Base-by-base conservation (phyloP, 257 asterid species). In the Petrea volubilis region DNA sequence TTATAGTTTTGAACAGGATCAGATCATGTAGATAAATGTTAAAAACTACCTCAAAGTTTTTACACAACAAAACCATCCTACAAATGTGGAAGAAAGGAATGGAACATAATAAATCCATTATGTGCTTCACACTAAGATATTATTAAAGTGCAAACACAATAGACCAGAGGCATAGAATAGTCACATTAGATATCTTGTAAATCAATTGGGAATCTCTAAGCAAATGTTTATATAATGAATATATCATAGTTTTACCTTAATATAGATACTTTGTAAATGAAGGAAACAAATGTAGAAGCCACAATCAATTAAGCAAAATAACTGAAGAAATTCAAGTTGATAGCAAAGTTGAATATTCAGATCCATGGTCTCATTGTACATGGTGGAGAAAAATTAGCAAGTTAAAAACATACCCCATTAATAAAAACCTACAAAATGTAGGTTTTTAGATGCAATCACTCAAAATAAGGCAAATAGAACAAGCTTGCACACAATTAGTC, bases 311-410 rank as follows among this genome's bases (percentile, higher is more conserved):
- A 47, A n/a, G n/a, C 52, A 6, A 43, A 25, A 65, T 29, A 46
- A 46, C 24, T 63, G n/a, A 15, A 27, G 57, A 40, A 57, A 33
- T 25, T 71, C 25, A 29, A 64, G 18, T 28, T 41, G 3, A 6
- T 47, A 9, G 55, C 11, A 20, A 58, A 62, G 28, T 55, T 14
- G 33, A 55, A 62, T 60, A 53, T 34, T 59, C 58, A 59, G 34
- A 60, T n/a, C 52, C 27, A 46, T 36, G 53, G 44, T 2, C 43
- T 21, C 44, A 28, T 46, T 65, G 51, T 38, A 60, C 31, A 14
- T 27, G 44, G 70, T 52, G 36, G 61, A 60, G 63, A 21, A 70
- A 70, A 58, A 33, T 61, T n/a, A n/a, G n/a, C n/a, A n/a, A n/a
- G n/a, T n/a, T n/a, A n/a, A n/a, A n/a, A n/a, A n/a, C n/a, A n/a